Percentiles rank a stretch among this genome's conserved stretches.
Evolutionary conservation across 345 rosid species (phyloP).

Genomic region (Kandelia obovata): DNA sequence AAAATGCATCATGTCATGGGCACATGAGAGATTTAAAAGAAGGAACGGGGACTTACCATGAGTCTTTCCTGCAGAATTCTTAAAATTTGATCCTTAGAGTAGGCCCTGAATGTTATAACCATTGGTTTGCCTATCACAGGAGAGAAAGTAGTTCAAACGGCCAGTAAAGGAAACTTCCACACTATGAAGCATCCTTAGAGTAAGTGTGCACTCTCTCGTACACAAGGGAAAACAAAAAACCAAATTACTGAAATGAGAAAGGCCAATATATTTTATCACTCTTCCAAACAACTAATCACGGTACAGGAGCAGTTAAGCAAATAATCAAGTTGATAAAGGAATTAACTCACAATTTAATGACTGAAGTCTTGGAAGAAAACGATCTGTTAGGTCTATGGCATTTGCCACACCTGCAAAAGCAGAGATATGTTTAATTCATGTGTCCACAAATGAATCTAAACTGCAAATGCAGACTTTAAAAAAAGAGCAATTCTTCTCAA

Average conservation of each 20-base stretch:
- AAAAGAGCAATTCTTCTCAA: neutral
- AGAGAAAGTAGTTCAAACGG: constrained; percentile 3
- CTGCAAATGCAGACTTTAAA: neutral
- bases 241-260: neutral
- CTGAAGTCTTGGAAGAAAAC: constrained; percentile 82
- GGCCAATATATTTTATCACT: neutral
- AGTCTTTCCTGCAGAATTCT: constrained; percentile 79
- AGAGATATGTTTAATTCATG: neutral
- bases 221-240: neutral
- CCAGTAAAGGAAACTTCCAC: constrained; percentile 12
- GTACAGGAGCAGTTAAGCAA: no score
- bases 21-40: neutral
- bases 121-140: constrained; percentile 62
- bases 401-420: constrained; percentile 70
- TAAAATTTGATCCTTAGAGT: constrained; percentile 73
- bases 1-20: neutral
- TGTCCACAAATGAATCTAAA: neutral
- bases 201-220: neutral
- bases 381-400: constrained; percentile 87
- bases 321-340: neutral
- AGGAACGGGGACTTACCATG: constrained; percentile 40
- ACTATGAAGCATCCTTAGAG: neutral
- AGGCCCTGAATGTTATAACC: constrained; percentile 76
- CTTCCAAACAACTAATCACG: no score
- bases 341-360: constrained; percentile 65